Percentiles rank a stretch among this genome's conserved stretches.
phyloP scores from a whole-genome alignment of 2,329 filamentous ascomycete genomes.

The Neofusicoccum sp. region DNA sequence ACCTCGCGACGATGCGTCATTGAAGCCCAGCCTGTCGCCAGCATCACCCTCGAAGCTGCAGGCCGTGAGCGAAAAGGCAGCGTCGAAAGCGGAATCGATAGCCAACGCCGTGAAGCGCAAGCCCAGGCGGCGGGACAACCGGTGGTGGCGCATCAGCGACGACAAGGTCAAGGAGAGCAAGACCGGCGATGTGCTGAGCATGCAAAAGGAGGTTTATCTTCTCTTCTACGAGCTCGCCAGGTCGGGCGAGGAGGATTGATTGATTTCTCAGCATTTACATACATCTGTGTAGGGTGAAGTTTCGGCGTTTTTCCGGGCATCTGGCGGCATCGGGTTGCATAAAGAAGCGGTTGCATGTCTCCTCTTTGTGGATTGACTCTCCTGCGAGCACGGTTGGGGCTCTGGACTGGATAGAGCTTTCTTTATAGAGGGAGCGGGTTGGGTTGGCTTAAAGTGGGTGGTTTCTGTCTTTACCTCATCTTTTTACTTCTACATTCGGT shows the following conservation, averaged over 20 bases:
- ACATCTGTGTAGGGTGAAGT: neutral
- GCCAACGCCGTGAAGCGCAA: conserved; percentile 54
- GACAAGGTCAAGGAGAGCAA: conserved; percentile 95
- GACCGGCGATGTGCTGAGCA: conserved; percentile 84
- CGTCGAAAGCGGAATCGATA: conserved; percentile 44
- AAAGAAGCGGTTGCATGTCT: too few relatives aligned
- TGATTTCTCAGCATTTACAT: neutral
- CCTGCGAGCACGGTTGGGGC: neutral
- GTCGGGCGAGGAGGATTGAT: conserved; percentile 11
- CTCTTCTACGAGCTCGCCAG: conserved; percentile 88
- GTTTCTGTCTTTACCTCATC: neutral
- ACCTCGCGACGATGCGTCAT: conserved; percentile 22
- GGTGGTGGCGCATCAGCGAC: conserved; percentile 98
- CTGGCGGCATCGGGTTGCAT: too few relatives aligned
- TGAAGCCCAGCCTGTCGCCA: conserved; percentile 16
- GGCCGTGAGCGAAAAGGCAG: conserved; percentile 18
- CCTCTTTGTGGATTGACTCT: too few relatives aligned
- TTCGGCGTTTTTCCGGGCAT: neutral
- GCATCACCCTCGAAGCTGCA: conserved; percentile 4
- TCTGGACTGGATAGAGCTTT: neutral
- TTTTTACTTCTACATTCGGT: neutral
- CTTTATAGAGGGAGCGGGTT: neutral
- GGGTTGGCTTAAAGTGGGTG: neutral
- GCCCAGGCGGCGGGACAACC: conserved; percentile 64
- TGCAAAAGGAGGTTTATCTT: conserved; percentile 96